Evolutionary conservation across 1,284 basidiomycete species (phyloP), one percentile per base, ranked within the genome.

Genomic region (Apiotrichum porosum): DNA sequence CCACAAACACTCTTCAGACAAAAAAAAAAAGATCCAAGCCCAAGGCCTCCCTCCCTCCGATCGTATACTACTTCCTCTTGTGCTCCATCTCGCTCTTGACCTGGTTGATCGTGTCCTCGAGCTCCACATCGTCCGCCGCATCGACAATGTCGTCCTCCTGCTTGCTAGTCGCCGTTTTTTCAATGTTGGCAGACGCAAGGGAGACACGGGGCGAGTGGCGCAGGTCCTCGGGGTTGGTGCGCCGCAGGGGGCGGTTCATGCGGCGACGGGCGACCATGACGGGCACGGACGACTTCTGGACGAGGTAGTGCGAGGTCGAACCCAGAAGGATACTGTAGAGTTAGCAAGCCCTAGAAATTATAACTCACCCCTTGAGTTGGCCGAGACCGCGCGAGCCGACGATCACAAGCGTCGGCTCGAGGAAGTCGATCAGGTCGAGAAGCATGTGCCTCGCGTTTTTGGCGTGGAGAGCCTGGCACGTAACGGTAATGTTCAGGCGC

Each of bases 301-400:
- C 90, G 41, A 97, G 83, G 69, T 98, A 98, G 72, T 97, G 90
- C 4, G 89, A 94, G 1, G 92, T 97, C 3, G 90, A 94, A n/a
- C 93, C 93, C 31, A 97, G 83, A 6, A 97, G 78, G 63, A 97
- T 94, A 21, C 92, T 91, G 62, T 22, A 12, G 4, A 9, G 37
- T 47, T 26, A 26, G 30, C 18, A 24, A 18, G 23, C n/a, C n/a
- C 5, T 22, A 9, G 12, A 22, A 8, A 15, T n/a, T 38, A 9
- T 19, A 3, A 61, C 81, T 54, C 49, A 89, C 88, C 89, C 92
- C 67, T 94, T 94, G 47, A 97, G 72, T 61, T 90, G 86, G 21
- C 88, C 83, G 24, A 95, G 64, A 51, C 94, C 94, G 49, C 94
- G 84, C 17, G 89, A 94, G 6, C 94, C 94, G 9, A 97, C 92